These are phyloP conservation scores for Penicillium parvum DNA, from an alignment of 495 filamentous ascomycete genomes.

Conservation along the genomic window DNA sequence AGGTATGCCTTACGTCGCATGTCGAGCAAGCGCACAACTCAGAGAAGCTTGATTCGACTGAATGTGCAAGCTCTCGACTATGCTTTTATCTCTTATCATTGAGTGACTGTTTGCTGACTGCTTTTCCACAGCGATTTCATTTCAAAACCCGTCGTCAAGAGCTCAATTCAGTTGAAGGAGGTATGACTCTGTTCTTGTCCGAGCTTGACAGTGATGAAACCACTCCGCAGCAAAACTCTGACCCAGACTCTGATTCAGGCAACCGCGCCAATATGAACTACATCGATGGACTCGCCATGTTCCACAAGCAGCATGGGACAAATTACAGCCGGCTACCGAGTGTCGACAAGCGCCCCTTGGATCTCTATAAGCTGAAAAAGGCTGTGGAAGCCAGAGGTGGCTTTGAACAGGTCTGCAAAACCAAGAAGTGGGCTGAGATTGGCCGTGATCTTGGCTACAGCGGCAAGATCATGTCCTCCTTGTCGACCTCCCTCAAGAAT, in stretches of 20 bases:
- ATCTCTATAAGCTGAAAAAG: slow-evolving; percentile 94
- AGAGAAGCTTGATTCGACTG: no score
- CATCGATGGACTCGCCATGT: slow-evolving; percentile 90
- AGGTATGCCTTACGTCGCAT: slow-evolving; percentile 76
- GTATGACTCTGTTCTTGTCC: slow-evolving; percentile 55
- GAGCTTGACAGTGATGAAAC: slow-evolving; percentile 30
- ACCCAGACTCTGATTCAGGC: slow-evolving; percentile 49
- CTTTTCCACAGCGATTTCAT: slow-evolving; percentile 71
- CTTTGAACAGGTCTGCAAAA: slow-evolving; percentile 93
- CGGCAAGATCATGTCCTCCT: slow-evolving; percentile 99
- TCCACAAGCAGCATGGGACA: slow-evolving; percentile 93
- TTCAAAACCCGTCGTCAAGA: slow-evolving; percentile 96
- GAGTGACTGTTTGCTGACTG: slow-evolving; percentile 11
- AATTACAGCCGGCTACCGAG: slow-evolving; percentile 92
- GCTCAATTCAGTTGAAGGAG: slow-evolving; percentile 97
- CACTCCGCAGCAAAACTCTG: slow-evolving; percentile 34
- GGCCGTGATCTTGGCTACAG: slow-evolving; percentile 96
- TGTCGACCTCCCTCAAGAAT: slow-evolving; percentile 97
- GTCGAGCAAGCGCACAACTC: no score
- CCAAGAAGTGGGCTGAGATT: slow-evolving; percentile 99
- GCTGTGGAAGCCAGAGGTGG: slow-evolving; percentile 90
- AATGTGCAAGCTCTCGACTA: no score
- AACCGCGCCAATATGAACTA: slow-evolving; percentile 95
- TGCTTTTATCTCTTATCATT: neutral
- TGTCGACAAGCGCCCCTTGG: slow-evolving; percentile 95